A percentile compares a stretch with the other conserved stretches of the same genome.
Conservation (phyloP, 192 early-diverging fungal genomes). For the Phycomyces nitens region DNA sequence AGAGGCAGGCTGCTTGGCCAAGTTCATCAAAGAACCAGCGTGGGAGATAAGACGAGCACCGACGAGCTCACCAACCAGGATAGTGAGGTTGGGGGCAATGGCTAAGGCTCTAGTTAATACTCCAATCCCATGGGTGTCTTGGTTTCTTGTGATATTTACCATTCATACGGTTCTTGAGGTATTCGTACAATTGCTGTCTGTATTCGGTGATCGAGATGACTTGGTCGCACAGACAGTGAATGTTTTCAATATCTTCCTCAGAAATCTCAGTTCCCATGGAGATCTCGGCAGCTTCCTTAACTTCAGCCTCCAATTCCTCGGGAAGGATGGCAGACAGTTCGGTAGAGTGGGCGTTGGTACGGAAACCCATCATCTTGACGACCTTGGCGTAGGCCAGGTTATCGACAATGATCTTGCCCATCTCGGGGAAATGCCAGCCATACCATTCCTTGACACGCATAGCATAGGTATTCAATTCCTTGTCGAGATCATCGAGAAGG, state of each 20-base stretch:
- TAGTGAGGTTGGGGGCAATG: constrained; percentile 86
- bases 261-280: constrained; percentile 99
- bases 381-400: constrained; percentile 92
- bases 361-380: constrained; percentile 89
- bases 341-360: constrained; percentile 71
- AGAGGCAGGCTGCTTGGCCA: constrained; percentile 95
- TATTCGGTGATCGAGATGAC: constrained; percentile 95
- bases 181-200: constrained; percentile 92
- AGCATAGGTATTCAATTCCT: constrained; percentile 96
- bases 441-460: constrained; percentile 99
- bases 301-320: constrained; percentile 85
- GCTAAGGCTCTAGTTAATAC: too few species aligned
- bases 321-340: constrained; percentile 84
- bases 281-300: constrained; percentile 97
- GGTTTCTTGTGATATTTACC: background rate
- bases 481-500: constrained; percentile 97
- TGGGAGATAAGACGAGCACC: constrained; percentile 97
- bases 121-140: too few species aligned
- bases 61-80: constrained; percentile 94
- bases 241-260: constrained; percentile 96
- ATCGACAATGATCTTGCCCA: constrained; percentile 93
- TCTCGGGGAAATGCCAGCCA: constrained; percentile 99
- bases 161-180: constrained; percentile 96
- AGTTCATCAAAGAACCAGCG: constrained; percentile 93
- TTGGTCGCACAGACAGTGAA: constrained; percentile 90